Percentiles rank a stretch among this genome's conserved stretches.
Evolutionary conservation across 2,329 filamentous ascomycete species (phyloP).

Genomic region (Exophiala calicioides): DNA sequence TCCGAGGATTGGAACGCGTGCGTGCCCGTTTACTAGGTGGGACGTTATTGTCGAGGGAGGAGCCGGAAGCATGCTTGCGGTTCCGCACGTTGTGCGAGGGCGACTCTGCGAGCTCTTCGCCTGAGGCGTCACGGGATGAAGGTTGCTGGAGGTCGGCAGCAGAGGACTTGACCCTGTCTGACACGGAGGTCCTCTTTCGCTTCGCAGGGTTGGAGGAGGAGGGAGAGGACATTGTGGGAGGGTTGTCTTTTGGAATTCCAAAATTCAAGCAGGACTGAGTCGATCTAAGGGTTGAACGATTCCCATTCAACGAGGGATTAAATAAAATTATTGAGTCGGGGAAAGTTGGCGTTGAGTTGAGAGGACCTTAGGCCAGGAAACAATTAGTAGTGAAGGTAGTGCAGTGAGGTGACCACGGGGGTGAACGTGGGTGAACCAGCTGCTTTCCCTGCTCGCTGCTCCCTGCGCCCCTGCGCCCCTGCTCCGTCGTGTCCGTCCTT

Average conservation of each 20-base stretch:
- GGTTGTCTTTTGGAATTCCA: background rate
- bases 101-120: conserved; percentile 68
- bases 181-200: conserved; percentile 72
- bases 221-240: conserved; percentile 57
- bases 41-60: conserved; percentile 45
- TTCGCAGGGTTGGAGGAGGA: conserved; percentile 63
- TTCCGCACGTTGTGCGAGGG: conserved; percentile 59
- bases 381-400: no score
- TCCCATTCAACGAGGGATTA: no score
- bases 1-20: conserved; percentile 45
- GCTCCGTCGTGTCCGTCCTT: no score
- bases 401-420: no score
- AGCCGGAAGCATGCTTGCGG: conserved; percentile 54
- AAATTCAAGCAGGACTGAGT: background rate
- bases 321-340: no score
- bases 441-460: no score
- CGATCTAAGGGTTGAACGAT: no score
- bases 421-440: no score
- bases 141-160: conserved; percentile 66
- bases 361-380: no score
- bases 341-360: no score
- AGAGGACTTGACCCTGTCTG: conserved; percentile 50
- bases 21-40: conserved; percentile 76
- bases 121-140: conserved; percentile 79
- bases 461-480: no score